Evolutionary conservation across 306 rosid species (phyloP), one percentile per base, ranked within the genome.

Genomic region (Oemleria cerasiformis): DNA sequence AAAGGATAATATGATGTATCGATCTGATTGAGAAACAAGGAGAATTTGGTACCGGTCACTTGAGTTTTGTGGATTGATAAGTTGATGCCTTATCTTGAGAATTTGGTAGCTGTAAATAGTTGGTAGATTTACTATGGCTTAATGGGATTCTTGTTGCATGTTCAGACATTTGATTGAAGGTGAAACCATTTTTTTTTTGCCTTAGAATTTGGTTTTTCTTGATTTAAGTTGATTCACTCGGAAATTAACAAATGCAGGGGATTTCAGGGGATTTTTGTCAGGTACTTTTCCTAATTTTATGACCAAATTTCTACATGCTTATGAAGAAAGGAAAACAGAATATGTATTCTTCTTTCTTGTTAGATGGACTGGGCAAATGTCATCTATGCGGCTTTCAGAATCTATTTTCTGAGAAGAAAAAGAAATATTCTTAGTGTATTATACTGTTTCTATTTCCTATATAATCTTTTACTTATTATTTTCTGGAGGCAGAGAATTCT

Each of bases 101-200:
- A n/a, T n/a, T n/a, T n/a, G n/a, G n/a, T 55, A 45, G 14, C 4
- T 9, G 19, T 55, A 8, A 8, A 23, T 67, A 12, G 16, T 68
- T 68, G 30, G 45, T 36, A 19, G 34, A 13, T n/a, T 30, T 17
- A 49, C 21, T 62, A 14, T 16, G 14, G 21, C 23, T 45, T 42
- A 63, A 39, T 57, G 20, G 67, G 48, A 7, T 8, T 43, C 23
- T 56, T 60, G 10, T 49, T 75, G 82, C 71, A 58, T n/a, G n/a
- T n/a, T n/a, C n/a, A n/a, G n/a, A n/a, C n/a, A n/a, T n/a, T n/a
- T n/a, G n/a, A n/a, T n/a, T 42, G 68, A 16, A 63, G 65, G 62
- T 47, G 57, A 13, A 74, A n/a, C 77, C 9, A 74, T 51, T 40
- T 67, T 57, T 76, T 45, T 56, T 61, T 23, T 68, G 81, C n/a